These are phyloP conservation scores for Alliaria petiolata DNA, from an alignment of 345 rosid species.

Conservation along the genomic window DNA sequence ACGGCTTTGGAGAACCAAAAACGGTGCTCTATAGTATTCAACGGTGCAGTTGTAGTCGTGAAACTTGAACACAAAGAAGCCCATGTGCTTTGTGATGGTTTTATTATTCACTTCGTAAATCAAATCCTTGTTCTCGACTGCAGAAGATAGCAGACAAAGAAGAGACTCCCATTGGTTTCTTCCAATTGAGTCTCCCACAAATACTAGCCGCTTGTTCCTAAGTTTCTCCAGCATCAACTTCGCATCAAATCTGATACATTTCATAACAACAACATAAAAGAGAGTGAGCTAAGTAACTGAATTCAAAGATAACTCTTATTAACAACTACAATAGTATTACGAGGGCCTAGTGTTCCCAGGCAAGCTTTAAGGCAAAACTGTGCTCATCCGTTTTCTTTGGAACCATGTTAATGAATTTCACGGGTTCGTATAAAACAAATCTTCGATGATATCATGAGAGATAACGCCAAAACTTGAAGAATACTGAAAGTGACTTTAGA, in stretches of 20 bases:
- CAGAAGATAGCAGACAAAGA: slow-evolving; percentile 81
- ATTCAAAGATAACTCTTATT: neutral
- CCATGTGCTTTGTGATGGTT: slow-evolving; percentile 90
- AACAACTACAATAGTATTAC: neutral
- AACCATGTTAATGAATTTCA: no score
- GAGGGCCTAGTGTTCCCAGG: neutral
- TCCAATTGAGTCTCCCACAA: slow-evolving; percentile 92
- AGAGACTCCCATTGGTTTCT: slow-evolving; percentile 98
- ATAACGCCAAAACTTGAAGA: no score
- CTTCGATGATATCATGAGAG: no score
- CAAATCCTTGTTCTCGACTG: slow-evolving; percentile 44
- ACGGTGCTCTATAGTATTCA: slow-evolving; percentile 90
- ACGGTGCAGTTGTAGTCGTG: slow-evolving; percentile 78
- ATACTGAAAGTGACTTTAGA: no score
- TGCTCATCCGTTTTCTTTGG: no score
- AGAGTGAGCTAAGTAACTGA: neutral
- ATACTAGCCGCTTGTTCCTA: slow-evolving; percentile 72
- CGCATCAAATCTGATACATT: slow-evolving; percentile 62
- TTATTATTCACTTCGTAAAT: slow-evolving; percentile 83
- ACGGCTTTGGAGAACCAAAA: slow-evolving; percentile 73
- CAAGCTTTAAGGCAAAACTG: no score
- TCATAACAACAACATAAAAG: neutral
- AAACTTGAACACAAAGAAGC: slow-evolving; percentile 74
- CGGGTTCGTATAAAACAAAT: no score
- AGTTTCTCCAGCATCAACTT: slow-evolving; percentile 80